Evolutionary conservation across 129 eudicot genomes (phyloP).

Genomic region (Tanacetum coccineum): DNA sequence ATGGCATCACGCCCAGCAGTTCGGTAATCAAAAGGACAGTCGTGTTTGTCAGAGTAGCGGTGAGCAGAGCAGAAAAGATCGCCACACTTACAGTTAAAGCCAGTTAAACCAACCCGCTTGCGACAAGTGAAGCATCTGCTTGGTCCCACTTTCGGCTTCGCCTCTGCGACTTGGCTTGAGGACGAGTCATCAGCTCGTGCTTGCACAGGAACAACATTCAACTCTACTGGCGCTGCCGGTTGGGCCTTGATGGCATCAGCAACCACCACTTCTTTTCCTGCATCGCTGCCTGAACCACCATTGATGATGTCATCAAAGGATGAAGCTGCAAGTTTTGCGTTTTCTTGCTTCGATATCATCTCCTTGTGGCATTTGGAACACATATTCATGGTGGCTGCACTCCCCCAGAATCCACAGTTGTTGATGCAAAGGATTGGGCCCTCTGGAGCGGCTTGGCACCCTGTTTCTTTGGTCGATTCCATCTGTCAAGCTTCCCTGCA

Average conservation of each 20-base stretch:
- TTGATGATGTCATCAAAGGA: conserved; percentile 63
- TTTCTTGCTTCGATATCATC: conserved; percentile 56
- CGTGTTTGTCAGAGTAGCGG: conserved; percentile 77
- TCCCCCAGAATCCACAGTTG: conserved; percentile 70
- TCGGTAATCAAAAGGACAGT: conserved; percentile 64
- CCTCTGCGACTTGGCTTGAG: conserved; percentile 29
- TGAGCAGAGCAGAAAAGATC: conserved; percentile 61
- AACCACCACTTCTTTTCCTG: conserved; percentile 27
- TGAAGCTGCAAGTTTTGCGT: conserved; percentile 65
- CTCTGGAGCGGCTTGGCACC: conserved; percentile 38
- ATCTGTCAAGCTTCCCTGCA: conserved; percentile 33
- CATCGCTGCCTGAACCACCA: conserved; percentile 33
- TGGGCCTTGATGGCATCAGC: conserved; percentile 32
- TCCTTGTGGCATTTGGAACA: conserved; percentile 79
- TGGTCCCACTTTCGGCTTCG: conserved; percentile 53
- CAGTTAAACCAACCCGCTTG: conserved; percentile 68
- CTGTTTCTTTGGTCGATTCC: conserved; percentile 67
- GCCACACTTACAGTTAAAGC: conserved; percentile 67
- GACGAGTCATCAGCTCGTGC: conserved; percentile 31
- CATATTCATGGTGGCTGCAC: conserved; percentile 79
- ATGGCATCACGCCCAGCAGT: conserved; percentile 66
- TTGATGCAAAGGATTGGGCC: conserved; percentile 71
- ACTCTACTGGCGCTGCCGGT: conserved; percentile 28
- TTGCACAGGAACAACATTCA: conserved; percentile 28
- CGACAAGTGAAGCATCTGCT: conserved; percentile 57